phyloP scores from a whole-genome alignment of 2,329 filamentous ascomycete species.

The Helicocarpus griseus region DNA sequence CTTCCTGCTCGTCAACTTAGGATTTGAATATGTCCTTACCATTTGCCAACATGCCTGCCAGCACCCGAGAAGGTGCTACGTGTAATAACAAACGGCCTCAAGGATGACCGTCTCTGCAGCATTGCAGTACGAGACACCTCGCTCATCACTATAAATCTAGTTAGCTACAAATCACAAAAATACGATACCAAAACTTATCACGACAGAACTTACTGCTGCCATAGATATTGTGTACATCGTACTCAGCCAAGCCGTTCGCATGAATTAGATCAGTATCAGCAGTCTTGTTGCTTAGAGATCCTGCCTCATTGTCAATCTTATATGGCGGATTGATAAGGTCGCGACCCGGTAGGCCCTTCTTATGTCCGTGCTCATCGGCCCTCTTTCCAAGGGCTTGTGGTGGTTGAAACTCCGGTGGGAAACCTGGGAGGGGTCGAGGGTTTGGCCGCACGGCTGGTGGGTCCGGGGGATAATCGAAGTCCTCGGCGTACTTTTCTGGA shows the following conservation, averaged over 20 bases:
- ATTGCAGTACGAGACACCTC: constrained; percentile 51
- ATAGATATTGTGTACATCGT: constrained; percentile 63
- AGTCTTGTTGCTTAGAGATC: constrained; percentile 40
- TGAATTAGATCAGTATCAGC: constrained; percentile 54
- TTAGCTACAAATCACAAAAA: neutral
- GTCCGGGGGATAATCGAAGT: constrained; percentile 37
- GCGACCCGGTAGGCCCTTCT: constrained; percentile 48
- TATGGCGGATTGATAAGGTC: constrained; percentile 54
- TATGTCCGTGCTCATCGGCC: constrained; percentile 17
- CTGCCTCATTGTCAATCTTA: constrained; percentile 48
- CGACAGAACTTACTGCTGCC: constrained; percentile 40
- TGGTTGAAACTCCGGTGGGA: constrained; percentile 54
- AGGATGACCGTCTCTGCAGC: constrained; percentile 47
- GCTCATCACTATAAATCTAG: constrained; percentile 48
- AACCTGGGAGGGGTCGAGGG: constrained; percentile 54
- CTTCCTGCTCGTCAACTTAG: neutral
- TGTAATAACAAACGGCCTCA: constrained; percentile 58
- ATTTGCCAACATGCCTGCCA: constrained; percentile 44
- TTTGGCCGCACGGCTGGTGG: constrained; percentile 50
- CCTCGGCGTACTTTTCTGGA: constrained; percentile 39
- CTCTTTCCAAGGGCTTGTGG: constrained; percentile 7
- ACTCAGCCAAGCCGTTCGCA: constrained; percentile 52
- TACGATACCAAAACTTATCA: neutral
- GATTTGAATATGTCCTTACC: constrained; percentile 19
- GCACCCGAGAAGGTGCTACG: constrained; percentile 61